These are phyloP conservation scores for Spatholobus suberectus DNA, from an alignment of 306 rosid species.

Conservation along the genomic window DNA sequence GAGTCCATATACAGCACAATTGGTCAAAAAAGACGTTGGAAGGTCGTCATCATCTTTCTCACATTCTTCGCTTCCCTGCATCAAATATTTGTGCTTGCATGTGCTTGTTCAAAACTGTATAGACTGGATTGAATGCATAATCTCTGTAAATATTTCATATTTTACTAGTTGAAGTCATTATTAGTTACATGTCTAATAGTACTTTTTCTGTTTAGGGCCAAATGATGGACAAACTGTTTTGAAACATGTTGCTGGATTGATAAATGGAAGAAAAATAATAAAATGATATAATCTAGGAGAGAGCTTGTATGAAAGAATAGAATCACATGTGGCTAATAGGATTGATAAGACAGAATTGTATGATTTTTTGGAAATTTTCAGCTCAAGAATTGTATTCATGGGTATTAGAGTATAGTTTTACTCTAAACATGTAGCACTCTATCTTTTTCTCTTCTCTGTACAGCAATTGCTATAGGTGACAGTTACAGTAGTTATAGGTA, in stretches of 20 bases:
- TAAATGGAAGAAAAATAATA: neutral
- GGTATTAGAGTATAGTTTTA: too few species aligned
- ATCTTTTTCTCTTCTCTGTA: too few species aligned
- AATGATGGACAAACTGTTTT: neutral
- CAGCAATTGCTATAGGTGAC: too few species aligned
- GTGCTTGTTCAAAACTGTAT: neutral
- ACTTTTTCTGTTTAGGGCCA: neutral
- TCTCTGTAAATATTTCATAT: slow-evolving; percentile 9
- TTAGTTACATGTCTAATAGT: neutral
- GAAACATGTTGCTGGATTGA: neutral
- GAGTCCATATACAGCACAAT: slow-evolving; percentile 67
- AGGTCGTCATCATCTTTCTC: slow-evolving; percentile 63
- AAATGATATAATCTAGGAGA: neutral
- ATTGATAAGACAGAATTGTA: neutral
- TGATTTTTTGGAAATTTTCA: neutral
- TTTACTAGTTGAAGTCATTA: neutral
- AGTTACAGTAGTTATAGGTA: too few species aligned
- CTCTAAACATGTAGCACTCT: too few species aligned
- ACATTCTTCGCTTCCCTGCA: neutral
- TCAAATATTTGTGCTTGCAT: slow-evolving; percentile 6
- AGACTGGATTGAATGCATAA: slow-evolving; percentile 2
- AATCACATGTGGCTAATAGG: neutral
- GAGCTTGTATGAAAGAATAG: neutral
- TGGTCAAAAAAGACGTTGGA: slow-evolving; percentile 80
- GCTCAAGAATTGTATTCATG: neutral